phyloP scores from a whole-genome alignment of 345 rosid genomes.

The Salix purpurea region DNA sequence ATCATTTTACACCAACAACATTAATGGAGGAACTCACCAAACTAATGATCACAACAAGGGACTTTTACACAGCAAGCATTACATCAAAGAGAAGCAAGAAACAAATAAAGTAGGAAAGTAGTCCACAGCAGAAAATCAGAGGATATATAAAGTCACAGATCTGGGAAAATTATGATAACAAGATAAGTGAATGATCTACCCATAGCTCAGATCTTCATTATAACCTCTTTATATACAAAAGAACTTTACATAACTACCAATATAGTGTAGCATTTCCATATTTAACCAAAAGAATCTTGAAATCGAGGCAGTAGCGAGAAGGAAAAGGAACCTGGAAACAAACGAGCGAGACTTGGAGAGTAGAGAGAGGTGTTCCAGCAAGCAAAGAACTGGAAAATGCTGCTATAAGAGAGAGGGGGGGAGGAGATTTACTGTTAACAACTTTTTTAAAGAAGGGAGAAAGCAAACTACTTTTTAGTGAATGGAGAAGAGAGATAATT shows the following conservation, averaged over 20 bases:
- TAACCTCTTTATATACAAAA: too few species aligned
- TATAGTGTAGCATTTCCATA: not conserved
- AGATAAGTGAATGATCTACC: slow-evolving; percentile 26
- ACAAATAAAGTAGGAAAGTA: not conserved
- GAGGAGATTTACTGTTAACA: too few species aligned
- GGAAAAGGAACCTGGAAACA: not conserved
- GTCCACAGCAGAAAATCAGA: not conserved
- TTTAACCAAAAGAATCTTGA: slow-evolving; percentile 9
- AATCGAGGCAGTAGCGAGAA: slow-evolving; percentile 10
- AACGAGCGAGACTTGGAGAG: not conserved
- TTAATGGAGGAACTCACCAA: slow-evolving; percentile 12
- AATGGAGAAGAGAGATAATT: slow-evolving; percentile 14
- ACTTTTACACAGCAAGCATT: not conserved
- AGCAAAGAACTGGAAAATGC: slow-evolving; percentile 12
- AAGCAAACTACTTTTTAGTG: slow-evolving; percentile 16
- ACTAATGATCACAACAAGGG: not conserved
- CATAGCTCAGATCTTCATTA: slow-evolving; percentile 34
- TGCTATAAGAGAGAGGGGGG: not conserved
- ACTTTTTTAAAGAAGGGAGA: not conserved
- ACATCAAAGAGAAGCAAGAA: not conserved
- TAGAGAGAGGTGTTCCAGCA: not conserved
- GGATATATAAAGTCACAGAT: slow-evolving; percentile 29
- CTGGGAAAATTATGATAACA: slow-evolving; percentile 20
- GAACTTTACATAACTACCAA: slow-evolving; percentile 7
- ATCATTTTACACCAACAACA: slow-evolving; percentile 4